A percentile compares a stretch with the other conserved stretches of the same genome.
Conservation (phyloP, 108 stramenopile species). For the Skeletonema potamos region DNA sequence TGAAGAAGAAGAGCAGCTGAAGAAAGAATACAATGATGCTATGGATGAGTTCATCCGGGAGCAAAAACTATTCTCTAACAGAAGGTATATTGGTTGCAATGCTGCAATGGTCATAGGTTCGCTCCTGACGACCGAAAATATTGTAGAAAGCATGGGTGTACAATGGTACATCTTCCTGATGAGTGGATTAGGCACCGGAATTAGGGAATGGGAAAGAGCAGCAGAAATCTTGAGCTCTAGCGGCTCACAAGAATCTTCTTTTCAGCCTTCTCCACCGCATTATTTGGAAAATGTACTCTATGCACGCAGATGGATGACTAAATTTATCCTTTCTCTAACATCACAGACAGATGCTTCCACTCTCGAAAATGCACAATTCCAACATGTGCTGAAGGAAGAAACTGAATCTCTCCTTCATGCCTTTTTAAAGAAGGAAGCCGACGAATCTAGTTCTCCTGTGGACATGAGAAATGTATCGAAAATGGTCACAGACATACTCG, state of each 20-base stretch:
- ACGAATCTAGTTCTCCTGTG: constrained; percentile 28
- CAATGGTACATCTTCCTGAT: constrained; percentile 78
- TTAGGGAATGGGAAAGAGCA: constrained; percentile 75
- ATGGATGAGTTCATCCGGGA: constrained; percentile 76
- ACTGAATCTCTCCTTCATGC: constrained; percentile 58
- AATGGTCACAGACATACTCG: constrained; percentile 46
- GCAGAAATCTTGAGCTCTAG: constrained; percentile 47
- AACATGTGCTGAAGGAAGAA: constrained; percentile 69
- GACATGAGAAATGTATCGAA: constrained; percentile 49
- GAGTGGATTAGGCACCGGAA: constrained; percentile 70
- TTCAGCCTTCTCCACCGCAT: constrained; percentile 35
- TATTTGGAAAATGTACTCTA: constrained; percentile 80
- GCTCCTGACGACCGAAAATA: constrained; percentile 62
- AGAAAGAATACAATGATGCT: constrained; percentile 43
- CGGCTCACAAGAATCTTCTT: constrained; percentile 40
- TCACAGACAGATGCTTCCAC: constrained; percentile 30
- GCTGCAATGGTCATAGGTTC: constrained; percentile 73
- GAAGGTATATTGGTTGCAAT: constrained; percentile 79
- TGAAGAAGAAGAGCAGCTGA: constrained; percentile 34
- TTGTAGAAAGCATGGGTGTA: constrained; percentile 59
- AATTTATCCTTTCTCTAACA: constrained; percentile 60
- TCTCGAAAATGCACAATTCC: constrained; percentile 39
- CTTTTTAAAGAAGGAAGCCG: constrained; percentile 66
- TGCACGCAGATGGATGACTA: constrained; percentile 71
- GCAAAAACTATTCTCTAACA: constrained; percentile 66